Evolutionary conservation across 2,329 filamentous ascomycete genomes (phyloP), one percentile per base, ranked within the genome.

Genomic region (Sordariomycetes sp.): DNA sequence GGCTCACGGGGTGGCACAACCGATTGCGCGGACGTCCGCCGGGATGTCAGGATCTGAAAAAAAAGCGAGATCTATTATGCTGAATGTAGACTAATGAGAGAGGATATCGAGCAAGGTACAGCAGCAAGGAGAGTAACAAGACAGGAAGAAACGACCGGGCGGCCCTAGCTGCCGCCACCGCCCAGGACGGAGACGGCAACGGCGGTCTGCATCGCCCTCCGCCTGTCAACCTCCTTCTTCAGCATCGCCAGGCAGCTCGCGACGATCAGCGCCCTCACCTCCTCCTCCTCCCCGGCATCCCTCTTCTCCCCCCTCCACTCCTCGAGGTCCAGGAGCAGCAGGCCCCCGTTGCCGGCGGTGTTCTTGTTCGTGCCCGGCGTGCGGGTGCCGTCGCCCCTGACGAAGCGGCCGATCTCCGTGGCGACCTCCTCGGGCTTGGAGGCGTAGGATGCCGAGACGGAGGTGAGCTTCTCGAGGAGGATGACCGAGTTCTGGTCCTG

Each of bases 171-270:
- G 65, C 63, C 22, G 61, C 53, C 28, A 8, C 28, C 28, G 28
- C 28, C 8, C 14, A 60, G 68, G 53, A 59, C 70, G 12, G 62
- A 69, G 43, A 64, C 70, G 57, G 82, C 73, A 3, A 74, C 68
- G 59, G 75, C 74, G 52, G 76, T 68, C 72, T 86, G 80, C 55
- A 78, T 68, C 60, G 73, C 65, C 59, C 80, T 72, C 62, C 80
- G 71, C 50, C 83, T 71, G 66, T 87, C 83, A 55, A 84, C 71
- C 73, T 87, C 85, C 68, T 79, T 82, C 76, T 87, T 86, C 63
- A 87, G 66, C 82, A 87, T 84, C 18, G 78, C 68, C 59, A 87
- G 63, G 59, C 78, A 82, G 18, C 79, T 84, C 51, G 77, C 75
- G 20, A 86, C 74, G 11, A 79, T 72, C 22, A 85, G 61, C n/a